Base-by-base conservation (phyloP, 1,284 basidiomycete genomes). In the Sporisorium sorghi region DNA sequence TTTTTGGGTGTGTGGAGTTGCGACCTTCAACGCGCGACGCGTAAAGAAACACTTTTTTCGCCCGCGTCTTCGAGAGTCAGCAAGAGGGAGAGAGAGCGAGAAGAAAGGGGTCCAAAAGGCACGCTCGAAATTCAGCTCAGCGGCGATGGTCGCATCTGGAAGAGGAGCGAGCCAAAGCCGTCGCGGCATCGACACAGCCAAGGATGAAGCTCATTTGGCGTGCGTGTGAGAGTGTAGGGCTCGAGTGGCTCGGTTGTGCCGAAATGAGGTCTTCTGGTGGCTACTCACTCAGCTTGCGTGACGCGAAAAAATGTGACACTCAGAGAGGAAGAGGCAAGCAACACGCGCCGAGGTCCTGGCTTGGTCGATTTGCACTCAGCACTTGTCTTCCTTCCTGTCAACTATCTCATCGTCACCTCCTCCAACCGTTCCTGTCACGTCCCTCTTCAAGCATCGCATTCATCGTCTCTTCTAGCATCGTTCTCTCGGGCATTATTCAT, bases 231-330 rank as follows among this genome's bases (percentile, higher is more conserved):
- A 30, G 28, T 30, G 28, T 30, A n/a, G n/a, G n/a, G n/a, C n/a
- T n/a, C n/a, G 28, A 30, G 9, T 40, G 37, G n/a, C n/a, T 40
- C 9, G 52, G 40, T 33, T 19, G 21, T 21, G 30, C 43, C 43
- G 54, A 32, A 42, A 43, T 50, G 50, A 50, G 32, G n/a, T 30
- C 19, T 12, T 19, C n/a, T 30, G 28, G 44, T 46, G 44, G 44
- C 28, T 12, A 12, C 28, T n/a, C 32, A 12, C 28, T n/a, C 32
- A 46, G 42, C 21, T 17, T 65, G 51, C 57, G 52, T 55, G 57
- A 59, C 63, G 63, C 56, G 57, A 66, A 66, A 56, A 55, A 54
- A 39, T 44, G 62, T 49, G 62, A 58, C 49, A 57, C 60, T n/a
- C 14, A 40, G 19, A 12, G 39, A 52, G 21, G 32, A 21, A n/a